Evolutionary conservation across 768 basidiomycete genomes (phyloP).

Genomic region (Lactarius quietus): DNA sequence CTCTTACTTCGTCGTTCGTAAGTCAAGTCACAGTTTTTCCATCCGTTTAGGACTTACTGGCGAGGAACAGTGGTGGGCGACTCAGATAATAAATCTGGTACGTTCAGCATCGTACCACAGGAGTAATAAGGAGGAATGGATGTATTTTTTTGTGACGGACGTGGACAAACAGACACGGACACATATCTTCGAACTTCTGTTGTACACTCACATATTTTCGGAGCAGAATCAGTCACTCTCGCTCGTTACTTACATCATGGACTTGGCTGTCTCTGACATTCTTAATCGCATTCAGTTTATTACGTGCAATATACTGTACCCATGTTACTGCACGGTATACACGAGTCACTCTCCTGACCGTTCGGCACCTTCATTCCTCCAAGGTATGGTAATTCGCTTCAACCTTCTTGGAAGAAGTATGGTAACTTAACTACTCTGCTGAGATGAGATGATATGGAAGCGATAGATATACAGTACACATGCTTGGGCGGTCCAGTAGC

Average conservation of each 20-base stretch:
- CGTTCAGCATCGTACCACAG: slow-evolving; percentile 23
- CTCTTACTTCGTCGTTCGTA: slow-evolving; percentile 16
- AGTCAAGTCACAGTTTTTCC: neutral
- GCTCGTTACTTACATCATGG: slow-evolving; percentile 8
- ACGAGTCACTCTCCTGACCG: neutral
- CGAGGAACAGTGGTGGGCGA: slow-evolving; percentile 43
- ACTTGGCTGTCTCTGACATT: neutral
- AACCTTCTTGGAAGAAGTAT: neutral
- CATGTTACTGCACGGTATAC: neutral
- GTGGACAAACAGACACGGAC: neutral
- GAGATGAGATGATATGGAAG: neutral
- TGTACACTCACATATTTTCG: neutral
- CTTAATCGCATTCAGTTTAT: slow-evolving; percentile 9
- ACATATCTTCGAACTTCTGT: neutral
- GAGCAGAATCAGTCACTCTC: neutral
- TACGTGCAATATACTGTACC: slow-evolving; percentile 9
- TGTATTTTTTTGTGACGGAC: neutral
- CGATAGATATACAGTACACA: neutral
- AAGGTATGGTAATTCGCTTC: neutral
- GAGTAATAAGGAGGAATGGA: neutral
- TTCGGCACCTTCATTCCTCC: neutral
- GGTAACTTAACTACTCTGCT: neutral
- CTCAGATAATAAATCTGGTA: slow-evolving; percentile 38
- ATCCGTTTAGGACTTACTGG: neutral
- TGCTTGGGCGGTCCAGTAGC: neutral